Conservation (phyloP, 176 grass and related monocot species). For the Oryza coarctata region DNA sequence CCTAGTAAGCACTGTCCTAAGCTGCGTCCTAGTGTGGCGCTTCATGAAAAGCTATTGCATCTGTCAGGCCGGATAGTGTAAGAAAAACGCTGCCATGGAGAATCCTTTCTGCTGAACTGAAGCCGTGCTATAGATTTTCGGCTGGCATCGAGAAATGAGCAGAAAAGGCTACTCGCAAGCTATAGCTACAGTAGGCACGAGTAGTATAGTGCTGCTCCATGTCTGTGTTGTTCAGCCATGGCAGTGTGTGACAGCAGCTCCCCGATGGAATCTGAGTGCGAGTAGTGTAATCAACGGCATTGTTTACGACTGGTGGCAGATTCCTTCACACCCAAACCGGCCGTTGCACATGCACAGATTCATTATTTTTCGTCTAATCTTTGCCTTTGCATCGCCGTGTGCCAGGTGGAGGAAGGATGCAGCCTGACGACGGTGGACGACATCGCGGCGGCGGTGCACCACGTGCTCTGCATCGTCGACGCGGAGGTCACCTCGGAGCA, state of each 20-base stretch:
- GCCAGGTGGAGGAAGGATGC: constrained; percentile 89
- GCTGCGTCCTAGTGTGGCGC: not conserved
- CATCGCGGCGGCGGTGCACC: constrained; percentile 80
- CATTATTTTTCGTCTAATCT: not conserved
- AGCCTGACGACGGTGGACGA: constrained; percentile 66
- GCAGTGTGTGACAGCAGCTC: not conserved
- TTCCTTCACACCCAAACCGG: constrained; percentile 13
- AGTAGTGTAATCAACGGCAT: not conserved
- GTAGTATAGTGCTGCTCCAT: not conserved
- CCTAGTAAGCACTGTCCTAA: not conserved
- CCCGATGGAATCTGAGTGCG: not conserved
- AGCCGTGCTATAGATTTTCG: not conserved
- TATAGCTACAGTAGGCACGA: not conserved
- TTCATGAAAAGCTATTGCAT: constrained; percentile 2
- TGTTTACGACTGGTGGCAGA: constrained; percentile 14
- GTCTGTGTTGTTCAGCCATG: not conserved
- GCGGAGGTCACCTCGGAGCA: constrained; percentile 41
- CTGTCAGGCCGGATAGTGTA: not conserved
- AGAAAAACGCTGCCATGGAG: not conserved
- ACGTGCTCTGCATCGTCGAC: constrained; percentile 65
- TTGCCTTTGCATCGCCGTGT: not conserved
- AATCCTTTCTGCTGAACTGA: constrained; percentile 36
- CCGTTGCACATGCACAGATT: not conserved
- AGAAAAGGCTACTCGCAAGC: constrained; percentile 22
- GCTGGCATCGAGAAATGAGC: constrained; percentile 37